Percentiles rank a stretch among this genome's conserved stretches.
phyloP scores from a whole-genome alignment of 2,329 filamentous ascomycete genomes.

The Verticillium klebahnii region DNA sequence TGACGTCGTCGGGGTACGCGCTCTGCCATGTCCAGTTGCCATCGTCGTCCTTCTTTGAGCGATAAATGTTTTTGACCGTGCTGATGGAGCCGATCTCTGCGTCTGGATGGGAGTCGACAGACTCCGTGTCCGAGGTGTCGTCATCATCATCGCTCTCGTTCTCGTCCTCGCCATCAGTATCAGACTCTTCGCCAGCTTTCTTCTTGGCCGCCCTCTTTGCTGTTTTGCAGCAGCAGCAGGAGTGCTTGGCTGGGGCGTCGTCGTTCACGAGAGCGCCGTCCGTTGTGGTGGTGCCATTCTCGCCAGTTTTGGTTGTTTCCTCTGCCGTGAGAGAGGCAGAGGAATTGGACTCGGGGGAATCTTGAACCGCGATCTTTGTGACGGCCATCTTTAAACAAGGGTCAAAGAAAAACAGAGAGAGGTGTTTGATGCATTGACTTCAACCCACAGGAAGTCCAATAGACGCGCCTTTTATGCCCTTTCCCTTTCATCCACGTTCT shows the following conservation, averaged over 20 bases:
- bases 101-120: neutral
- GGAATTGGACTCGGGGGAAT: neutral
- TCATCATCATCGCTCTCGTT: neutral
- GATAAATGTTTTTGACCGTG: constrained; percentile 37
- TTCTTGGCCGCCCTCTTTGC: neutral
- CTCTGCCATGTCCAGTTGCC: constrained; percentile 52
- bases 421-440: neutral
- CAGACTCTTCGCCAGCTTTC: neutral
- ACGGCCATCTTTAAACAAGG: neutral
- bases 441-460: neutral
- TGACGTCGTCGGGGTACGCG: constrained; percentile 48
- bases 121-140: neutral
- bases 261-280: neutral
- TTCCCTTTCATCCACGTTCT: neutral
- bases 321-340: neutral
- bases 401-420: neutral
- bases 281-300: neutral
- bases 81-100: constrained; percentile 26
- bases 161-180: neutral
- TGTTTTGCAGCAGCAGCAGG: neutral
- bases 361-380: neutral
- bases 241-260: neutral
- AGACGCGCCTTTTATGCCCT: neutral
- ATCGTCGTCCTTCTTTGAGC: constrained; percentile 37
- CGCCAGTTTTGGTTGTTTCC: neutral